phyloP scores from a whole-genome alignment of 2,329 filamentous ascomycete genomes.

The Aspergillus hortae region DNA sequence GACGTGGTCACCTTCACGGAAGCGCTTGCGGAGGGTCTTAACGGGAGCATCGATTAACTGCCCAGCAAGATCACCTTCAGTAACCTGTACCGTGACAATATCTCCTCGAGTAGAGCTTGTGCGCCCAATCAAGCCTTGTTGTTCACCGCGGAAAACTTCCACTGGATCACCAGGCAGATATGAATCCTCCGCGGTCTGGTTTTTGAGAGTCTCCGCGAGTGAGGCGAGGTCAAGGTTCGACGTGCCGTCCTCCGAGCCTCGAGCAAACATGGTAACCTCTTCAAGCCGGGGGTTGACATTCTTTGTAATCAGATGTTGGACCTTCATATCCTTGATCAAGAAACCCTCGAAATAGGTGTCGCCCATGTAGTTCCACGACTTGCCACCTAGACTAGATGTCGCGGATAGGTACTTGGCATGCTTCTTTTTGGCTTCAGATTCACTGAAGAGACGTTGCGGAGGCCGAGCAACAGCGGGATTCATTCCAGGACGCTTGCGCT shows the following conservation, averaged over 20 bases:
- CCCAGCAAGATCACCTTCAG: conserved; percentile 74
- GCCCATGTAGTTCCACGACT: conserved; percentile 78
- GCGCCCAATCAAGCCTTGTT: conserved; percentile 83
- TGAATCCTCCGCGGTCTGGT: conserved; percentile 72
- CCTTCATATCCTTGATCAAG: conserved; percentile 87
- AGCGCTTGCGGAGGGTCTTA: conserved; percentile 87
- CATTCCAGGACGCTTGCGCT: conserved; percentile 69
- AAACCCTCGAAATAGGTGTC: conserved; percentile 93
- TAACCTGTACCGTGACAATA: conserved; percentile 84
- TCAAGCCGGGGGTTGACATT: conserved; percentile 91
- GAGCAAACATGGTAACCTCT: conserved; percentile 91
- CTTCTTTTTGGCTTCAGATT: conserved; percentile 85
- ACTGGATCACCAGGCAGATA: conserved; percentile 95
- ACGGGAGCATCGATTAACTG: conserved; percentile 89
- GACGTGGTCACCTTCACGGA: conserved; percentile 91
- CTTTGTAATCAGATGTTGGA: conserved; percentile 78
- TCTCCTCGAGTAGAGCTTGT: conserved; percentile 84
- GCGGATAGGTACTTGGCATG: conserved; percentile 62
- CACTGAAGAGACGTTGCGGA: conserved; percentile 87
- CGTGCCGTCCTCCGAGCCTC: conserved; percentile 83
- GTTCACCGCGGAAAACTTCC: conserved; percentile 92
- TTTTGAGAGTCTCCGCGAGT: conserved; percentile 83
- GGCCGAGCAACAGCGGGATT: conserved; percentile 63
- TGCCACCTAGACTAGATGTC: conserved; percentile 54
- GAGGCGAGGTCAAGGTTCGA: conserved; percentile 91